A percentile compares a stretch with the other conserved stretches of the same genome.
These are phyloP conservation scores for Parietaria judaica DNA, from an alignment of 306 rosid genomes.

Conservation along the genomic window DNA sequence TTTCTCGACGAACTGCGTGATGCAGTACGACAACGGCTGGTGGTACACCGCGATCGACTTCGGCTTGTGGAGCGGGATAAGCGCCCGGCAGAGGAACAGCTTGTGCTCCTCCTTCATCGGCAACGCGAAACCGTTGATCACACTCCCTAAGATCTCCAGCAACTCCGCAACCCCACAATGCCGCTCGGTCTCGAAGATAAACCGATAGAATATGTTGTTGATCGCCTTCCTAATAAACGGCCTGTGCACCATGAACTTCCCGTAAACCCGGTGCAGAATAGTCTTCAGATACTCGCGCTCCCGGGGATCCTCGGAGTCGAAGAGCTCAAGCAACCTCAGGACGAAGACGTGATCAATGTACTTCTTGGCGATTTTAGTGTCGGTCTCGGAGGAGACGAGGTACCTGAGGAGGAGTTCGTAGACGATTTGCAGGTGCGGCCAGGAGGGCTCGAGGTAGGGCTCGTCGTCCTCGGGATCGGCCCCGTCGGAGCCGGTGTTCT, in stretches of 20 bases:
- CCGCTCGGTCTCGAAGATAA: constrained; percentile 61
- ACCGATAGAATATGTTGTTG: constrained; percentile 53
- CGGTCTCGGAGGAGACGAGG: constrained; percentile 50
- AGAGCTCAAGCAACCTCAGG: constrained; percentile 44
- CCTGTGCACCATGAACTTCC: constrained; percentile 67
- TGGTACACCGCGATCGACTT: constrained; percentile 35
- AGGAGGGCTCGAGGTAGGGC: constrained; percentile 37
- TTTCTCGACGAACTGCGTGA: constrained; percentile 65
- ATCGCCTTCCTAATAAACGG: constrained; percentile 67
- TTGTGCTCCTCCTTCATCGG: constrained; percentile 78
- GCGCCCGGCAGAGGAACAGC: constrained; percentile 46
- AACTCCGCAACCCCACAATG: constrained; percentile 59
- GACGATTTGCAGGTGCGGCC: constrained; percentile 60
- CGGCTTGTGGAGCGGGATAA: constrained; percentile 65
- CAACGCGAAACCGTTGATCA: constrained; percentile 55
- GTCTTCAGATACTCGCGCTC: constrained; percentile 64
- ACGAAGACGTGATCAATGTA: constrained; percentile 51
- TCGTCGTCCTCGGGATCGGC: constrained; percentile 56
- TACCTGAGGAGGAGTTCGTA: constrained; percentile 54
- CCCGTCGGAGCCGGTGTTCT: constrained; percentile 25
- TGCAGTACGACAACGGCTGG: constrained; percentile 50
- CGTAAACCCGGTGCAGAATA: constrained; percentile 55
- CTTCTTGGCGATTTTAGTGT: constrained; percentile 42
- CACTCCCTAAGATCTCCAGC: constrained; percentile 58
- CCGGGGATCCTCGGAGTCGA: constrained; percentile 65